A percentile compares a stretch with the other conserved stretches of the same genome.
Conservation (phyloP, 805 yeast genomes). For the Ogataea haglerorum region DNA sequence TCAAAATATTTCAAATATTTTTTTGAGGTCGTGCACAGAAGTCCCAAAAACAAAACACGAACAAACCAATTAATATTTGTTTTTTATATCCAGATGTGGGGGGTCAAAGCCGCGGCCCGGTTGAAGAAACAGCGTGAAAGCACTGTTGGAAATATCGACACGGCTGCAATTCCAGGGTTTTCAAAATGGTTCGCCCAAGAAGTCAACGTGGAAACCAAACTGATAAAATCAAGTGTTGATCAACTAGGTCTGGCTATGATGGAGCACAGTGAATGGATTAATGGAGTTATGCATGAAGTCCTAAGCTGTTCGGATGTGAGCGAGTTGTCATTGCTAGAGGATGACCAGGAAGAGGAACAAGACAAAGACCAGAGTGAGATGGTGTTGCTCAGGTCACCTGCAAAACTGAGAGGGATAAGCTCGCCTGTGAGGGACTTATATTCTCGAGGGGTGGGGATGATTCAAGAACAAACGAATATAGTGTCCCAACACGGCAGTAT, state of each 20-base stretch:
- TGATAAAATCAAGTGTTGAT: conserved; percentile 25
- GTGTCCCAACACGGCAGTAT: conserved; percentile 3
- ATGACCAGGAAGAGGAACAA: background rate
- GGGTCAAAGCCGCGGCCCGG: conserved; percentile 25
- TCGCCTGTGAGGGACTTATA: conserved; percentile 22
- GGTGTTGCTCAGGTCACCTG: conserved; percentile 25
- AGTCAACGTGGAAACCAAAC: conserved; percentile 24
- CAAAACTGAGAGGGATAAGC: conserved; percentile 13
- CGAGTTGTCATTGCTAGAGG: conserved; percentile 11
- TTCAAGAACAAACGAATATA: conserved; percentile 16
- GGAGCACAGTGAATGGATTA: conserved; percentile 30
- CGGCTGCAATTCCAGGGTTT: conserved; percentile 29
- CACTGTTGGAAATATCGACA: conserved; percentile 9
- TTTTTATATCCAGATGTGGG: conserved; percentile 25
- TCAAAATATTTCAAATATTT: conserved; percentile 2
- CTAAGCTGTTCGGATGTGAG: conserved; percentile 12
- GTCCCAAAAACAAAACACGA: conserved; percentile 19
- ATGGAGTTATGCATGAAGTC: conserved; percentile 28
- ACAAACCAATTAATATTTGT: conserved; percentile 3
- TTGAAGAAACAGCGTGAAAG: conserved; percentile 13
- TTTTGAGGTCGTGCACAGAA: conserved; percentile 6
- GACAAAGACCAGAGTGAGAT: conserved; percentile 10
- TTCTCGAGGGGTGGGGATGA: conserved; percentile 17
- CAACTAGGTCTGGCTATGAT: conserved; percentile 24
- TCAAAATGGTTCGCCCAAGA: conserved; percentile 34